A percentile compares a stretch with the other conserved stretches of the same genome.
These are phyloP conservation scores for Fusarium dimerum DNA, from an alignment of 2,329 filamentous ascomycete species.

Conservation along the genomic window DNA sequence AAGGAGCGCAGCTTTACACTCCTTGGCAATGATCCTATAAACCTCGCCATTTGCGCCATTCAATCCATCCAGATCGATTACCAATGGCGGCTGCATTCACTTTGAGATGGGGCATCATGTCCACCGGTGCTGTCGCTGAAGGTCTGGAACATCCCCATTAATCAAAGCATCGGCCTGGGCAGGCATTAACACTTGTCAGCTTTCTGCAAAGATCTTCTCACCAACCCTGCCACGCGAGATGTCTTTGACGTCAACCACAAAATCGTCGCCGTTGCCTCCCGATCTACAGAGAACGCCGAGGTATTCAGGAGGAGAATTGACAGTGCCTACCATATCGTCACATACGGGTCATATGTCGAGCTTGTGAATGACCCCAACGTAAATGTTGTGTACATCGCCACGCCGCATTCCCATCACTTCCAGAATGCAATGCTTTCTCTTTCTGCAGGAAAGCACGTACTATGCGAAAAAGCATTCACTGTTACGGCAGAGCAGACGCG, in stretches of 20 bases:
- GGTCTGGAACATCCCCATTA: background rate
- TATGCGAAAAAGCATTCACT: slow-evolving; percentile 40
- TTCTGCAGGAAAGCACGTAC: slow-evolving; percentile 36
- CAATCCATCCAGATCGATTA: too few relatives aligned
- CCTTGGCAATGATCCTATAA: too few relatives aligned
- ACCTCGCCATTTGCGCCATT: too few relatives aligned
- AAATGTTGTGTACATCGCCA: slow-evolving; percentile 39
- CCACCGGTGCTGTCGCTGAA: slow-evolving; percentile 4
- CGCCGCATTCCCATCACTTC: slow-evolving; percentile 38
- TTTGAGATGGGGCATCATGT: slow-evolving; percentile 7
- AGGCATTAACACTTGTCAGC: background rate
- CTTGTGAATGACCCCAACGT: slow-evolving; percentile 34
- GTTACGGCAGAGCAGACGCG: slow-evolving; percentile 32
- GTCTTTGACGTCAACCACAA: slow-evolving; percentile 30
- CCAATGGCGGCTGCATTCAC: background rate
- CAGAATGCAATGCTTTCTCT: slow-evolving; percentile 36
- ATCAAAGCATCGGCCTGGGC: background rate
- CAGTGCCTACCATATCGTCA: background rate
- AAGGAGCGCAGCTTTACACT: too few relatives aligned
- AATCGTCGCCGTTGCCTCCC: slow-evolving; percentile 41
- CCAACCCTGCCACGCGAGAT: slow-evolving; percentile 34
- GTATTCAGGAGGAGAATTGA: background rate
- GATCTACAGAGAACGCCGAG: slow-evolving; percentile 33
- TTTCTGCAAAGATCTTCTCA: slow-evolving; percentile 43
- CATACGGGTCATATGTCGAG: slow-evolving; percentile 28